phyloP scores from a whole-genome alignment of 768 basidiomycete genomes.

The Pleurotus ostreatus region DNA sequence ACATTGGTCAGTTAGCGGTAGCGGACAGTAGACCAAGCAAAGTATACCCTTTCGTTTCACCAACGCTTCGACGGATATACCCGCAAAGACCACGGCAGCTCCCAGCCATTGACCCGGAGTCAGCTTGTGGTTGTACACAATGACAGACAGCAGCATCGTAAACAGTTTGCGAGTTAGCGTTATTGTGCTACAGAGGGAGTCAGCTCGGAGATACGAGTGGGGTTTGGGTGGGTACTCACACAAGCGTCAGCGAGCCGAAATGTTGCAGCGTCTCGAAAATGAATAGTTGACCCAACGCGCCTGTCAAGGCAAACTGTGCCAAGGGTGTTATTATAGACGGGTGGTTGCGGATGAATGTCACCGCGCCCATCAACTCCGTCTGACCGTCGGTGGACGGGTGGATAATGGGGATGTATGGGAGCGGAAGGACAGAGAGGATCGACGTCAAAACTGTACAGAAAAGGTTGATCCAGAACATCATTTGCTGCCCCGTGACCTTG shows the following conservation, averaged over 20 bases:
- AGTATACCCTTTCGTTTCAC: conserved; percentile 79
- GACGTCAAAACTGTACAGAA: conserved; percentile 76
- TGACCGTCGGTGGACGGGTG: conserved; percentile 59
- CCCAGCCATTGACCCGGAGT: conserved; percentile 89
- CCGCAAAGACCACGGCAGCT: conserved; percentile 90
- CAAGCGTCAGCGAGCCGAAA: conserved; percentile 85
- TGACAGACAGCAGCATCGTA: conserved; percentile 94
- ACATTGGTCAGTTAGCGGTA: too few species aligned
- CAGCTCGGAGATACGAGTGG: conserved; percentile 1
- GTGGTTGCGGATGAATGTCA: conserved; percentile 74
- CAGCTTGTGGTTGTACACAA: conserved; percentile 86
- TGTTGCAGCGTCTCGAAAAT: conserved; percentile 95
- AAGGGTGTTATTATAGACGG: conserved; percentile 73
- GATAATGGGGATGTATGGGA: conserved; percentile 79
- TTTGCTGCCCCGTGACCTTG: conserved; percentile 83
- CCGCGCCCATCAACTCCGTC: conserved; percentile 62
- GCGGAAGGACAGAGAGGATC: conserved; percentile 65
- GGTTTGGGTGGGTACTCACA: conserved; percentile 45
- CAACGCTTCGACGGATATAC: conserved; percentile 90
- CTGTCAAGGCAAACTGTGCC: conserved; percentile 81
- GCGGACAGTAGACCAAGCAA: too few species aligned
- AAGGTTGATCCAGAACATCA: conserved; percentile 98
- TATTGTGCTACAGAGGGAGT: conserved; percentile 60
- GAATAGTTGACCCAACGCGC: conserved; percentile 93
- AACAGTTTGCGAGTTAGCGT: conserved; percentile 96